Base-by-base conservation (phyloP, 208 protist species). In the Naegleria fowleri region DNA sequence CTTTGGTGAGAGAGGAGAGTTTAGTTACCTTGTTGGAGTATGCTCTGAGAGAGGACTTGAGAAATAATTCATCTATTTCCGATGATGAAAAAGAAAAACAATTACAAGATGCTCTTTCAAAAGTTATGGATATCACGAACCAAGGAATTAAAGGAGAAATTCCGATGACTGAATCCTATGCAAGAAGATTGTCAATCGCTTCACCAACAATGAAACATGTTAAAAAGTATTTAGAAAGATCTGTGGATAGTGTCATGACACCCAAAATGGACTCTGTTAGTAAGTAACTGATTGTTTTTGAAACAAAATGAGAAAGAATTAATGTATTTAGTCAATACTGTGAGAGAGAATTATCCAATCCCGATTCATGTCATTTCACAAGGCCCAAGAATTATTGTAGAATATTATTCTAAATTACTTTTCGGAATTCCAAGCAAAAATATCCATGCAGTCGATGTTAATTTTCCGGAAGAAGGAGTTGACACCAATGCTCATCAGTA, bases 81-180 rank as follows among this genome's bases (percentile, higher is more conserved):
- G 43, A 48, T 48, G 43, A 48, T 48, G 43, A 48, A 48, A 48
- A 48, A 7, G 29, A 79, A 79, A n/a, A 79, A 79, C 19, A 7
- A 36, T 36, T 79, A 5, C 25, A 79, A 2, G 25, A 79, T 36
- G 16, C 29, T 79, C 5, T 79, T 36, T 11, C 29, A 39, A 6
- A 88, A 58, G 55, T 88, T 38, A 33, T 58, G 40, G n/a, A 88
- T 58, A 88, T 88, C 36, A 88, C 85, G 0, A 58, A 58, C 29
- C 40, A 58, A 36, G 85, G 85, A 36, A 88, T 88, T 58, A 58
- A 29, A 36, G 43, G 43, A 25, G 41, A 88, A 88, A 88, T 88
- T 43, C 4, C 39, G 4, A 88, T 88, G 85, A 29, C 16, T 38
- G 22, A 9, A 59, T 88, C 85, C 25, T 88, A 88, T 39, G 16